phyloP scores from a whole-genome alignment of 306 rosid genomes.

The Inga leiocalycina region DNA sequence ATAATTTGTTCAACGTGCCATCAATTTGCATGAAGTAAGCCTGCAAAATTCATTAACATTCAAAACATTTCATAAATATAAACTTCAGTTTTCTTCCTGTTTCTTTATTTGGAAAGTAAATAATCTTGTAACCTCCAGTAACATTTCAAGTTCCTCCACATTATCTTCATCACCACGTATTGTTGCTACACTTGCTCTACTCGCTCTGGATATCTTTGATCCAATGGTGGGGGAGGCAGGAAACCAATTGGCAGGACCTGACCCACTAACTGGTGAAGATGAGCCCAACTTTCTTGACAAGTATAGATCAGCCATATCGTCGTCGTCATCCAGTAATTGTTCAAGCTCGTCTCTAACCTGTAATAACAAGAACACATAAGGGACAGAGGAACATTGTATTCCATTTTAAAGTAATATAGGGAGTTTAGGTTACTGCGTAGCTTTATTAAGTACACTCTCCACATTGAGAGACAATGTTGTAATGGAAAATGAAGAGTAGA shows the following conservation, averaged over 20 bases:
- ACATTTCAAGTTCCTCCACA: conserved; percentile 89
- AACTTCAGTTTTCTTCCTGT: conserved; percentile 2
- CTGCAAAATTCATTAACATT: conserved; percentile 48
- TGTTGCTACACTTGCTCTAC: conserved; percentile 63
- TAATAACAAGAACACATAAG: conserved; percentile 11
- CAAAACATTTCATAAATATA: conserved; percentile 22
- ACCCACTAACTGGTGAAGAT: conserved; percentile 76
- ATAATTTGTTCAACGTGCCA: conserved; percentile 71
- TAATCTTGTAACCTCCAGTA: conserved; percentile 67
- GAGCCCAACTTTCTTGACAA: conserved; percentile 79
- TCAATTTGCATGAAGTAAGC: conserved; percentile 90
- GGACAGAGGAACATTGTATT: conserved; percentile 12
- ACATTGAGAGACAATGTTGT: background rate
- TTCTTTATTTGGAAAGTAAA: conserved; percentile 1
- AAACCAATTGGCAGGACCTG: conserved; percentile 57
- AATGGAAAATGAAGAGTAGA: background rate
- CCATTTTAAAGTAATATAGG: conserved; percentile 28
- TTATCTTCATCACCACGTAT: conserved; percentile 70
- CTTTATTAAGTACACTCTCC: conserved; percentile 8
- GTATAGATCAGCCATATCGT: conserved; percentile 97
- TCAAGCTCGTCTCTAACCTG: conserved; percentile 89
- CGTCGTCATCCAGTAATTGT: conserved; percentile 92
- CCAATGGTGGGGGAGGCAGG: conserved; percentile 64
- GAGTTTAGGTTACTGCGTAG: background rate
- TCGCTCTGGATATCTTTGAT: conserved; percentile 68